phyloP scores from a whole-genome alignment of 1,284 basidiomycete genomes.

The Flammula alnicola region DNA sequence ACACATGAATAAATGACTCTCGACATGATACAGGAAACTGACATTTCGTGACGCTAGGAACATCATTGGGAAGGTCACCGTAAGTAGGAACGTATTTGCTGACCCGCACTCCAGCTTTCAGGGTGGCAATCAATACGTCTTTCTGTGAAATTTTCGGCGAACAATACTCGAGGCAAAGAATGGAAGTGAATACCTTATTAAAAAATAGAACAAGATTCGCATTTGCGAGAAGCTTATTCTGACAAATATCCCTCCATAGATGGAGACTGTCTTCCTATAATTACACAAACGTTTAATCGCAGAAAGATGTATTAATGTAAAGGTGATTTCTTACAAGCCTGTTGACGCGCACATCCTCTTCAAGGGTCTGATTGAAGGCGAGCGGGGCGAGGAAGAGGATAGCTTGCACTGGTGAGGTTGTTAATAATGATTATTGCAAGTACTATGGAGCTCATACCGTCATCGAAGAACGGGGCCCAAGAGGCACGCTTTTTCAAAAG shows the following conservation, averaged over 20 bases:
- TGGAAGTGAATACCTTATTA: slow-evolving; percentile 59
- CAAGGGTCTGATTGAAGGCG: slow-evolving; percentile 47
- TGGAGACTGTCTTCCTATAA: slow-evolving; percentile 61
- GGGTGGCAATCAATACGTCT: slow-evolving; percentile 62
- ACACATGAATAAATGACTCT: not conserved
- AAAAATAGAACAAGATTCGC: slow-evolving; percentile 68
- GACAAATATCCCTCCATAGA: slow-evolving; percentile 67
- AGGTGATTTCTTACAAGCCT: slow-evolving; percentile 38
- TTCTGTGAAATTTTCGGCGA: slow-evolving; percentile 39
- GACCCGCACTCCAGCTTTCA: slow-evolving; percentile 61
- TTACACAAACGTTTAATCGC: slow-evolving; percentile 8
- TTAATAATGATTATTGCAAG: not conserved
- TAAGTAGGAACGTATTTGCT: slow-evolving; percentile 66
- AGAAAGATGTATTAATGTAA: too few species aligned
- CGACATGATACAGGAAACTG: slow-evolving; percentile 20
- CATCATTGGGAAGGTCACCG: slow-evolving; percentile 62
- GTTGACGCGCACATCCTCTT: slow-evolving; percentile 49
- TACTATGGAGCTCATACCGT: slow-evolving; percentile 38
- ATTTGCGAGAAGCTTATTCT: slow-evolving; percentile 56
- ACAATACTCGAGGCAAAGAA: not conserved
- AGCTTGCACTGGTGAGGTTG: slow-evolving; percentile 42
- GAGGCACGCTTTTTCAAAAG: slow-evolving; percentile 48
- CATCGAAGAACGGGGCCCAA: slow-evolving; percentile 73
- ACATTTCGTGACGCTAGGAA: slow-evolving; percentile 54
- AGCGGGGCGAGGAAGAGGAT: slow-evolving; percentile 53